Evolutionary conservation across 345 rosid species (phyloP).

Genomic region (Salix caprea): DNA sequence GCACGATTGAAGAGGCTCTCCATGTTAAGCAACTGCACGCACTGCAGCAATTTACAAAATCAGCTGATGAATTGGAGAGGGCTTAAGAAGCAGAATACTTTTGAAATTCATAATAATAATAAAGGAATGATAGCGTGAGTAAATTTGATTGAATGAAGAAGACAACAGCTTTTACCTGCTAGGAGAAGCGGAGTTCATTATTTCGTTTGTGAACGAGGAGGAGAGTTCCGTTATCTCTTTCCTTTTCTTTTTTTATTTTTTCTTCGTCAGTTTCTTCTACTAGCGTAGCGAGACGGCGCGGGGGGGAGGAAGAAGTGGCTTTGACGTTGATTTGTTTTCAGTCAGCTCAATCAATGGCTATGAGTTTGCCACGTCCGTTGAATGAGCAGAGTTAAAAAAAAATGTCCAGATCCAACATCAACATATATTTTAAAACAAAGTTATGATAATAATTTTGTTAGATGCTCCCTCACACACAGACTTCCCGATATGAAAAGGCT

Average conservation of each 20-base stretch:
- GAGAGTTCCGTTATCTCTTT: neutral
- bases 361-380: neutral
- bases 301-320: too few relatives aligned
- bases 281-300: neutral
- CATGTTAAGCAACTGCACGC: constrained; percentile 41
- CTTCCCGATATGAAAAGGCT: neutral
- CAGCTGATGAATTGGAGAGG: neutral
- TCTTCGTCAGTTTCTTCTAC: neutral
- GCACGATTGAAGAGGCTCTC: constrained; percentile 29
- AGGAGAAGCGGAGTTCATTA: neutral
- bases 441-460: neutral
- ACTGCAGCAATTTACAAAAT: constrained; percentile 13
- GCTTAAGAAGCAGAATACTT: neutral
- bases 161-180: neutral
- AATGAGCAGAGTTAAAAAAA: too few relatives aligned
- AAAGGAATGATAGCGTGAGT: neutral
- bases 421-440: too few relatives aligned
- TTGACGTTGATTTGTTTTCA: neutral
- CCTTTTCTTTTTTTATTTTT: too few relatives aligned
- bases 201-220: neutral
- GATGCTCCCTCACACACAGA: neutral
- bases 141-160: neutral
- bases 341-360: neutral
- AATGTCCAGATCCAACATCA: too few relatives aligned
- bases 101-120: neutral